These are phyloP conservation scores for Cyclotella baltica DNA, from an alignment of 108 stramenopile species.

Conservation along the genomic window DNA sequence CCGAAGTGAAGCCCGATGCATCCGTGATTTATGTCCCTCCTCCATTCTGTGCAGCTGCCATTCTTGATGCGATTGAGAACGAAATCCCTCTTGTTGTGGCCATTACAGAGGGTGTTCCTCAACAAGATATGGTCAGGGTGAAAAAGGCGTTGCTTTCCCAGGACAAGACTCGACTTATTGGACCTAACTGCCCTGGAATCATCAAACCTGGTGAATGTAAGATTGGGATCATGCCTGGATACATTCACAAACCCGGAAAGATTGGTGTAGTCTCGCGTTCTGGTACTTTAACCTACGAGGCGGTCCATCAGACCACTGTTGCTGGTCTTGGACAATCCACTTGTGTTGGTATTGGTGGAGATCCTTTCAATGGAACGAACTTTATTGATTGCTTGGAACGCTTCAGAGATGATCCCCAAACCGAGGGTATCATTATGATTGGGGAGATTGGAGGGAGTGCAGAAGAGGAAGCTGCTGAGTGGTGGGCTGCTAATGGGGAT, in stretches of 20 bases:
- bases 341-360: constrained; percentile 98
- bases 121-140: constrained; percentile 99
- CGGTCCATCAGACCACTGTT: constrained; percentile 97
- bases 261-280: constrained; percentile 97
- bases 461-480: constrained; percentile 99
- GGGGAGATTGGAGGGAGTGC: constrained; percentile 99
- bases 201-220: constrained; percentile 99
- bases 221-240: constrained; percentile 99
- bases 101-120: constrained; percentile 99
- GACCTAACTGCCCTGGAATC: constrained; percentile 99
- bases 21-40: constrained; percentile 99
- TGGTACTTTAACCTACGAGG: constrained; percentile 98
- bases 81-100: constrained; percentile 98
- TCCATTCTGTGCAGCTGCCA: constrained; percentile 94
- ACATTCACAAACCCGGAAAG: constrained; percentile 96
- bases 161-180: constrained; percentile 92
- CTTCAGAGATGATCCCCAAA: constrained; percentile 98
- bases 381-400: constrained; percentile 98
- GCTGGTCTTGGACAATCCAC: constrained; percentile 97
- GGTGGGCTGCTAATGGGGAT: constrained; percentile 96
- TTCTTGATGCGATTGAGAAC: constrained; percentile 92
- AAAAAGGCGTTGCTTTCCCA: constrained; percentile 88
- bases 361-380: constrained; percentile 99
- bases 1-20: constrained; percentile 94
- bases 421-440: constrained; percentile 99